Evolutionary conservation across 345 rosid genomes (phyloP).

Genomic region (Populus pruinosa): DNA sequence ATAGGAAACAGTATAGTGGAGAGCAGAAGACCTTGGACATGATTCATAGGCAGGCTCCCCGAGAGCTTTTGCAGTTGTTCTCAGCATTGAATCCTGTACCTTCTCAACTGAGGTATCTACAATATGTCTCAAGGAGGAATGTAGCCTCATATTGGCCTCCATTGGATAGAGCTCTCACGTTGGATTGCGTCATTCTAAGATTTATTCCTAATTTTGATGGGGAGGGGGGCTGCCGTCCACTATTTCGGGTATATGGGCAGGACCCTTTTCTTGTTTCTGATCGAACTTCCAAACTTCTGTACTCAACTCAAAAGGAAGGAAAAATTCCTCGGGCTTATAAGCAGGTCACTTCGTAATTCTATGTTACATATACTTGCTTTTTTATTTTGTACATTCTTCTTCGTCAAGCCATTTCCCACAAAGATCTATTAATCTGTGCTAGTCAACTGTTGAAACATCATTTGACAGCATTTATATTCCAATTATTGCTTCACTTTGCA

Average conservation of each 20-base stretch:
- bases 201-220: conserved; percentile 66
- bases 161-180: conserved; percentile 73
- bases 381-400: background rate
- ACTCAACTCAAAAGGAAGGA: conserved; percentile 61
- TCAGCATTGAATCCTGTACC: conserved; percentile 83
- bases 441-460: background rate
- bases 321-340: conserved; percentile 60
- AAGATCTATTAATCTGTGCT: background rate
- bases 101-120: conserved; percentile 83
- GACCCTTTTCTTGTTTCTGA: conserved; percentile 68
- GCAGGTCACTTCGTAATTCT: conserved; percentile 49
- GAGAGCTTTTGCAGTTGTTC: conserved; percentile 71
- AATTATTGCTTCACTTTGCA: background rate
- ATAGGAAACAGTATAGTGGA: conserved; percentile 75
- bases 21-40: conserved; percentile 87
- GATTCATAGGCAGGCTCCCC: conserved; percentile 89
- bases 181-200: conserved; percentile 86
- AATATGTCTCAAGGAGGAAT: conserved; percentile 87
- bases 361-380: background rate
- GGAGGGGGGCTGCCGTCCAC: conserved; percentile 79
- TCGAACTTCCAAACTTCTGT: conserved; percentile 50
- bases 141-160: conserved; percentile 92
- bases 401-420: background rate
- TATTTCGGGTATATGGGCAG: conserved; percentile 82
- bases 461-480: background rate